Conservation (phyloP, 2,329 filamentous ascomycete species). For the Nigrospora osmanthi region DNA sequence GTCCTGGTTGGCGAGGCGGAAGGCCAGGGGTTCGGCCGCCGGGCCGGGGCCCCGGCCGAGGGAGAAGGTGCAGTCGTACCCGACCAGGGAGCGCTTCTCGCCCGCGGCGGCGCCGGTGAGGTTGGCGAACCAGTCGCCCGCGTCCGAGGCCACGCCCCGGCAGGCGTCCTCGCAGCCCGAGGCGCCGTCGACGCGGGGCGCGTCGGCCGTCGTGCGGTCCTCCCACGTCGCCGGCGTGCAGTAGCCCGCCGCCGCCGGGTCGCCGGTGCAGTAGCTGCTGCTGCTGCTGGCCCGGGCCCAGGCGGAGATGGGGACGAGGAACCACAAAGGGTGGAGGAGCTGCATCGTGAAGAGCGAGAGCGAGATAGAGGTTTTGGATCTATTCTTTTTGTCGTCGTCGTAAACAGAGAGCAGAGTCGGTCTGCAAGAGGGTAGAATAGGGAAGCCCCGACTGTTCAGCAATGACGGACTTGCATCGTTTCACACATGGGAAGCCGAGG, state of each 20-base stretch:
- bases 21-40: conserved; percentile 2
- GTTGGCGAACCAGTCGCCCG: conserved; percentile 4
- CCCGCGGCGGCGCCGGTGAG: conserved; percentile 2
- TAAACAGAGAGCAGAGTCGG: too few species aligned
- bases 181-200: neutral
- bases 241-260: neutral
- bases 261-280: neutral
- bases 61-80: conserved; percentile 3
- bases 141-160: neutral
- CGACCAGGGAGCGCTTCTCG: neutral
- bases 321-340: too few species aligned
- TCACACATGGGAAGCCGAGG: too few species aligned
- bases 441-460: too few species aligned
- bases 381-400: too few species aligned
- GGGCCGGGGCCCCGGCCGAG: conserved; percentile 3
- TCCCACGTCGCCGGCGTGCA: conserved; percentile 2
- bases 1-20: conserved; percentile 2
- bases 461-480: too few species aligned
- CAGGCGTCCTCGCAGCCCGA: conserved; percentile 2
- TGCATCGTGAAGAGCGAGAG: too few species aligned
- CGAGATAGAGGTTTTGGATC: too few species aligned
- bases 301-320: too few species aligned
- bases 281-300: too few species aligned
- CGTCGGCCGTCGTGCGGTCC: neutral
- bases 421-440: too few species aligned